phyloP scores from a whole-genome alignment of 2,329 filamentous ascomycete species.

The Cadophora sp. region DNA sequence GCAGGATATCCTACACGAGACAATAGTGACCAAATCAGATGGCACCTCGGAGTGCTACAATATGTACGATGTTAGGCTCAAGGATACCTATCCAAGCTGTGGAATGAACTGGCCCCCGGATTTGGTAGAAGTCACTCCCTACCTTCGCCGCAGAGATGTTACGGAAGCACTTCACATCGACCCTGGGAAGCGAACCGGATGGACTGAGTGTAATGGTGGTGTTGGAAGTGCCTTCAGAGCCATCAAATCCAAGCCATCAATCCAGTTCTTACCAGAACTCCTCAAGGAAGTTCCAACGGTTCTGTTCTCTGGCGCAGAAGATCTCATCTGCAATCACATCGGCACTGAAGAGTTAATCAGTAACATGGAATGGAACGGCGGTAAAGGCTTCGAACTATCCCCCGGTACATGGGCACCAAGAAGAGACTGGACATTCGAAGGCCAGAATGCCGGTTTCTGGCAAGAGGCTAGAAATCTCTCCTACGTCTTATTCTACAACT shows the following conservation, averaged over 20 bases:
- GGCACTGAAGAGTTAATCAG: constrained; percentile 92
- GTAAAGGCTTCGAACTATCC: constrained; percentile 86
- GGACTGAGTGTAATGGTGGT: constrained; percentile 86
- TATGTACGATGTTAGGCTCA: constrained; percentile 95
- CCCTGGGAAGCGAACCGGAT: constrained; percentile 81
- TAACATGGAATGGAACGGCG: constrained; percentile 90
- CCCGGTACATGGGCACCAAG: constrained; percentile 92
- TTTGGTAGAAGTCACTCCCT: constrained; percentile 77
- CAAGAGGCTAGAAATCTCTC: constrained; percentile 95
- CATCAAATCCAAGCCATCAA: constrained; percentile 73
- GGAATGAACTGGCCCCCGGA: constrained; percentile 99
- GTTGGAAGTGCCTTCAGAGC: constrained; percentile 77
- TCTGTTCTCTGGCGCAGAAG: constrained; percentile 91
- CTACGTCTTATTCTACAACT: constrained; percentile 94
- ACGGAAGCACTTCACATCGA: constrained; percentile 82
- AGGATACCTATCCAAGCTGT: constrained; percentile 80
- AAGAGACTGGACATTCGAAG: constrained; percentile 92
- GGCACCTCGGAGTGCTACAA: constrained; percentile 74
- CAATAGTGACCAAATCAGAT: constrained; percentile 60
- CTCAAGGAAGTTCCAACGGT: constrained; percentile 79
- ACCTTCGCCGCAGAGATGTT: constrained; percentile 84
- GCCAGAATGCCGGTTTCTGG: constrained; percentile 86
- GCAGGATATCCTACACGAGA: constrained; percentile 72
- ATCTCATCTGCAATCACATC: constrained; percentile 96
- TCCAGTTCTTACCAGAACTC: constrained; percentile 78